A percentile compares a stretch with the other conserved stretches of the same genome.
phyloP scores from a whole-genome alignment of 805 yeast genomes.

The Ogataea corticis region DNA sequence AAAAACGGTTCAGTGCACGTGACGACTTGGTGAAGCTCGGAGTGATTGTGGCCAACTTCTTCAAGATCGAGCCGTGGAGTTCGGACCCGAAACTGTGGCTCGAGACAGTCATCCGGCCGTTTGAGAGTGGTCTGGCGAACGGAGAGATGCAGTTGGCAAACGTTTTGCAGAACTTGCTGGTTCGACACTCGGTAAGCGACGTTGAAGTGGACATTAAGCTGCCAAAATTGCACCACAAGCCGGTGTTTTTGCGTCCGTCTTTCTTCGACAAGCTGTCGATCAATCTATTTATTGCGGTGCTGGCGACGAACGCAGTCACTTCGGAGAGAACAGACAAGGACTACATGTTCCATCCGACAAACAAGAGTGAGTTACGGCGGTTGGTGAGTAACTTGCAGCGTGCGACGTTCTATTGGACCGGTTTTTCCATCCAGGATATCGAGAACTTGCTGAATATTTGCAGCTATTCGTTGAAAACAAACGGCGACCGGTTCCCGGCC shows the following conservation, averaged over 20 bases:
- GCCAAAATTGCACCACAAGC: slow-evolving; percentile 60
- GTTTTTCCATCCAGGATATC: slow-evolving; percentile 60
- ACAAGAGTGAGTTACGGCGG: slow-evolving; percentile 52
- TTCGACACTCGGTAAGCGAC: slow-evolving; percentile 56
- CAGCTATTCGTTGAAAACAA: slow-evolving; percentile 40
- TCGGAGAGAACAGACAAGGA: slow-evolving; percentile 67
- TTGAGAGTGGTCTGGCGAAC: slow-evolving; percentile 40
- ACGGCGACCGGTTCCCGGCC: slow-evolving; percentile 33
- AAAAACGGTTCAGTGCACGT: slow-evolving; percentile 48
- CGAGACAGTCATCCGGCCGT: slow-evolving; percentile 47
- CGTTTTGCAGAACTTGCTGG: slow-evolving; percentile 48
- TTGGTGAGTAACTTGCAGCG: slow-evolving; percentile 62
- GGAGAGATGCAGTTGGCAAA: slow-evolving; percentile 42
- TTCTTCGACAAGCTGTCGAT: slow-evolving; percentile 60
- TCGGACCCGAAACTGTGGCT: slow-evolving; percentile 50
- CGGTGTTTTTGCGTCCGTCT: slow-evolving; percentile 61
- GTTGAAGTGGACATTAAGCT: slow-evolving; percentile 55
- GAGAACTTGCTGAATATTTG: slow-evolving; percentile 53
- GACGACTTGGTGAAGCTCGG: slow-evolving; percentile 60
- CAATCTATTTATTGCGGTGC: slow-evolving; percentile 63
- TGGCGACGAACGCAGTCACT: slow-evolving; percentile 73
- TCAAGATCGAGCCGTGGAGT: slow-evolving; percentile 60
- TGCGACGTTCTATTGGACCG: slow-evolving; percentile 76
- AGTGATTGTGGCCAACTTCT: slow-evolving; percentile 48
- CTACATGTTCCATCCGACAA: slow-evolving; percentile 68